These are phyloP conservation scores for Juglanconis sp. DNA, from an alignment of 2,329 filamentous ascomycete genomes.

Conservation along the genomic window DNA sequence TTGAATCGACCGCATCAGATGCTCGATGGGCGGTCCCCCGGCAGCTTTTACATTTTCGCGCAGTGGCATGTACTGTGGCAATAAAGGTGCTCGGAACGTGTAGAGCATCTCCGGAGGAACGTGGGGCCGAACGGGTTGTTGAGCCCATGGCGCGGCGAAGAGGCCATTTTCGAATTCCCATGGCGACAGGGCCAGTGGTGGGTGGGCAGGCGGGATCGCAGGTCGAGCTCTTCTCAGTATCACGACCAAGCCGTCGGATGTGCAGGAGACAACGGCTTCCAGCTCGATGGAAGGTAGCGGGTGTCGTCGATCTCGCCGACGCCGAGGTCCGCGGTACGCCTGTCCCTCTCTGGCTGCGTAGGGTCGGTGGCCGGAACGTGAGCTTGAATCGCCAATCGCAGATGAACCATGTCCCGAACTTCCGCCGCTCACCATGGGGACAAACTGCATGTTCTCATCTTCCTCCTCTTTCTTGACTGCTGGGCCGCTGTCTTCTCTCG, in stretches of 20 bases:
- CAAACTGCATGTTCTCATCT: constrained; percentile 9
- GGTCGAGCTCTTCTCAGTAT: constrained; percentile 73
- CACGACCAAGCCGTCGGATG: constrained; percentile 82
- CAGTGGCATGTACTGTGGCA: constrained; percentile 43
- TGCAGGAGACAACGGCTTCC: constrained; percentile 88
- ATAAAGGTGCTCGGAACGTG: constrained; percentile 41
- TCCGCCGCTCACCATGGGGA: constrained; percentile 11
- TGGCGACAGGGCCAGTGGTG: constrained; percentile 37
- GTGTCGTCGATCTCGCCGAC: constrained; percentile 20
- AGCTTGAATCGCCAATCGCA: constrained; percentile 13
- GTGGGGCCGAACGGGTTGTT: constrained; percentile 56
- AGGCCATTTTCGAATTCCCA: constrained; percentile 58
- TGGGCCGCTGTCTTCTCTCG: constrained; percentile 24
- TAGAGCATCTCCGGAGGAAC: constrained; percentile 40
- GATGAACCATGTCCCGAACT: constrained; percentile 5
- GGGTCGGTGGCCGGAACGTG: constrained; percentile 21
- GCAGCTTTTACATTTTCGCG: constrained; percentile 42
- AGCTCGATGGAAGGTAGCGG: constrained; percentile 59
- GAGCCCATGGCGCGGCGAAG: constrained; percentile 78
- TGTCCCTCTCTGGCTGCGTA: neutral
- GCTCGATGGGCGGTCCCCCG: constrained; percentile 54
- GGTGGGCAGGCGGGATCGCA: constrained; percentile 58
- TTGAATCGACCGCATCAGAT: constrained; percentile 76
- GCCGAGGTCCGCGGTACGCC: neutral
- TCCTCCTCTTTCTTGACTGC: constrained; percentile 31